Base-by-base conservation (phyloP, 768 basidiomycete genomes). In the Phanerochaete carnosa region DNA sequence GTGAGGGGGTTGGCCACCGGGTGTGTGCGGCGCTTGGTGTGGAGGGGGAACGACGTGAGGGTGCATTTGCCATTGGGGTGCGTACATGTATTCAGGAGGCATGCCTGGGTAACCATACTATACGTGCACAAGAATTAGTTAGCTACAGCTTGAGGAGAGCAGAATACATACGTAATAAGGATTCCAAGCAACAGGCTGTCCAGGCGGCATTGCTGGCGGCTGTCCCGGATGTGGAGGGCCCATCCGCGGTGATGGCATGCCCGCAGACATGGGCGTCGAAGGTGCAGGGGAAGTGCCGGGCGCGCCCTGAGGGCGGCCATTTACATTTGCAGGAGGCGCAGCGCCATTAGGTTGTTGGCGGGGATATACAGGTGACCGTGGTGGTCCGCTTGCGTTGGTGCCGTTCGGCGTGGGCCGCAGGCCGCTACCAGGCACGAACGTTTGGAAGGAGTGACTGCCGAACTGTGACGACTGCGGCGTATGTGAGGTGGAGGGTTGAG, bases 171-270 rank as follows among this genome's bases (percentile, higher is more conserved):
- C 88, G 70, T 86, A 88, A 74, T 87, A 89, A 58, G 83, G 80
- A 83, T 49, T 70, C 73, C 53, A 70, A 73, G 45, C 76, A 46
- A 76, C 73, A 25, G 64, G 66, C 45, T 75, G 72, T 33, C 72
- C 74, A 46, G 81, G 75, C 29, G 83, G 80, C 74, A 87, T 78
- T 23, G 76, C 80, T 15, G 81, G 69, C 26, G 82, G 79, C 61
- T 82, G 85, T 16, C 75, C 78, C 61, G 78, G 78, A 62, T 83
- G 83, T 32, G 84, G 81, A 29, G 85, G 80, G 26, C 78, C 82
- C 70, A 90, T 74, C 63, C 89, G 82, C 32, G 90, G 90, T 71
- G 88, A 90, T 37, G 84, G 75, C 73, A 88, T 69, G n/a, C 77
- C 82, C 4, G 83, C 68, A 43, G 85, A 77, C 59, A 81, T 77